These are phyloP conservation scores for Conoideocrella luteorostrata DNA, from an alignment of 2,329 filamentous ascomycete genomes.

Conservation along the genomic window DNA sequence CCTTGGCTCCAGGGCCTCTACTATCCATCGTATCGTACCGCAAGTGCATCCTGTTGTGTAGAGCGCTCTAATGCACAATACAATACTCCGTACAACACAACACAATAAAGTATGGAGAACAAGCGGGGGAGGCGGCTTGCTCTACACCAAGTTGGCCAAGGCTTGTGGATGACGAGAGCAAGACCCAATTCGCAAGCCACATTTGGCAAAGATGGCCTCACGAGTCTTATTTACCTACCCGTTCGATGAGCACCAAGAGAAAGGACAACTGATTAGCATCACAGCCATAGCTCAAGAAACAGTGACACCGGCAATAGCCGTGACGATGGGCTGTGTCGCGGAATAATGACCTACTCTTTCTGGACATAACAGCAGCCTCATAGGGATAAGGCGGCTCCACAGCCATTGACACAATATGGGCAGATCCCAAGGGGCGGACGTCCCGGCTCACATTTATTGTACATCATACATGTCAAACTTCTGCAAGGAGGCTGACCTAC, in stretches of 20 bases:
- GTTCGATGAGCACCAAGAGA: too few relatives aligned
- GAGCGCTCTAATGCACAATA: too few relatives aligned
- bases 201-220: background rate
- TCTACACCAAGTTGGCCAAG: background rate
- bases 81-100: too few relatives aligned
- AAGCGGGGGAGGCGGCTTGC: too few relatives aligned
- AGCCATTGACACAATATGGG: background rate
- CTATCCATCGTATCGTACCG: too few relatives aligned
- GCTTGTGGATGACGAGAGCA: background rate
- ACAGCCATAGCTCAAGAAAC: too few relatives aligned
- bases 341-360: conserved; percentile 2
- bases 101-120: too few relatives aligned
- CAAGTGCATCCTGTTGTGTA: too few relatives aligned
- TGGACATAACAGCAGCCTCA: conserved; percentile 3
- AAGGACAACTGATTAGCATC: too few relatives aligned
- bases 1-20: too few relatives aligned
- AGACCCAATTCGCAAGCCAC: background rate
- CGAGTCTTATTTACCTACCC: too few relatives aligned
- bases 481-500: too few relatives aligned
- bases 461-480: background rate
- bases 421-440: background rate
- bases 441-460: background rate
- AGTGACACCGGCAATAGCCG: conserved; percentile 12
- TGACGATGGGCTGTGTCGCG: conserved; percentile 10
- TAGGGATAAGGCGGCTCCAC: background rate